Evolutionary conservation across 2,329 filamentous ascomycete genomes (phyloP), one percentile per base, ranked within the genome.

Genomic region (Fusarium paranaense): DNA sequence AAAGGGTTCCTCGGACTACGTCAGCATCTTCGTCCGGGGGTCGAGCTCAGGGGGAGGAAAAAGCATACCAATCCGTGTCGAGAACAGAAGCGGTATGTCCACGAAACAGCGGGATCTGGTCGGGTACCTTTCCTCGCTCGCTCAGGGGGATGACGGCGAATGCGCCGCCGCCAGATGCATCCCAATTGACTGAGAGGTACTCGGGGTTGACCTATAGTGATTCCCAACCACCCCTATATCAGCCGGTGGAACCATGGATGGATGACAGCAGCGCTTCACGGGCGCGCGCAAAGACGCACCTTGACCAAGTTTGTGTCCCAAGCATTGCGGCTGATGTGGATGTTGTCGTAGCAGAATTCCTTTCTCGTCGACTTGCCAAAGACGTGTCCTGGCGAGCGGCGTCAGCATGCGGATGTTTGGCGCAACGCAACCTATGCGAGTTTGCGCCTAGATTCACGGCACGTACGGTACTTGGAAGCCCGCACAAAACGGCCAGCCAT

Each of bases 261-360:
- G 40, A 65, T 64, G 67, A 35, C 65, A 25, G 71, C 61, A 32
- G 9, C 25, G 47, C 47, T 27, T 30, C 64, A 69, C 63, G 54
- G 60, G 70, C 63, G 47, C 47, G 47, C 47, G 27, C 64, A 50
- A 50, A 62, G 50, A 76, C 88, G 83, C 84, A 97, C 95, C 93
- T 98, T 98, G 86, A 98, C 90, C 81, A 99, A 87, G 87, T 99
- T 99, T 80, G 95, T 98, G 85, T 99, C 97, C 97, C 97, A 99
- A 65, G 97, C 97, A 91, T 99, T 99, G 85, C 93, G 94, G 81
- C 95, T 98, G 85, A 99, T 95, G 83, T 95, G 94, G 78, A 99
- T 88, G 85, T 98, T 98, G 85, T 99, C 97, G 86, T 98, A 99
- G 88, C 95, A 98, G 90, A 94, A 94, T 84, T 99, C 97, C 90